Percentiles rank a stretch among this genome's conserved stretches.
Evolutionary conservation across 2,329 filamentous ascomycete genomes (phyloP).

Genomic region (Catunica adiposa): DNA sequence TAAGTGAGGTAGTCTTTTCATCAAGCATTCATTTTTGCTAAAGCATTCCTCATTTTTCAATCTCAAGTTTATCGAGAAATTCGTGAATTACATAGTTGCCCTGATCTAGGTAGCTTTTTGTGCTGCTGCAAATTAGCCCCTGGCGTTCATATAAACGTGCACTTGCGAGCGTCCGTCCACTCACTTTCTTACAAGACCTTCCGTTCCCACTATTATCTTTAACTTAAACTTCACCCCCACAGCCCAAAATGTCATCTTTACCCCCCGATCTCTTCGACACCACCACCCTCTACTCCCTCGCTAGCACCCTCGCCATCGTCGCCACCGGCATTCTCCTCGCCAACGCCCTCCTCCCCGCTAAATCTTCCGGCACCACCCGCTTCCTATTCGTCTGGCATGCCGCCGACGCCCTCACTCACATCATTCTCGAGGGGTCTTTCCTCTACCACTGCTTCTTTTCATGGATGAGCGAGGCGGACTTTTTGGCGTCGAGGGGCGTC

Average conservation of each 20-base stretch:
- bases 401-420: constrained; percentile 82
- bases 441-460: constrained; percentile 87
- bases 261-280: constrained; percentile 42
- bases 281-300: constrained; percentile 42
- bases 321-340: constrained; percentile 4
- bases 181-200: neutral
- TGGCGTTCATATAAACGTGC: no score
- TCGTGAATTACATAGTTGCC: no score
- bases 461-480: constrained; percentile 22
- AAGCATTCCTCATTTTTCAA: no score
- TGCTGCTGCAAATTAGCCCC: no score
- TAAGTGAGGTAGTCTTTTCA: no score
- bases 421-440: constrained; percentile 79
- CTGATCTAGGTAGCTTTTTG: no score
- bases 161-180: no score
- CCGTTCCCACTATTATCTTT: neutral
- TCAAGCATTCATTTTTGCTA: no score
- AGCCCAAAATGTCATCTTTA: constrained; percentile 18
- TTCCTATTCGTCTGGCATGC: constrained; percentile 88
- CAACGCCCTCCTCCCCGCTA: constrained; percentile 28
- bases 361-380: constrained; percentile 42
- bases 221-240: constrained; percentile 12
- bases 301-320: constrained; percentile 36
- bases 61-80: no score
- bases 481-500: constrained; percentile 11